A percentile compares a stretch with the other conserved stretches of the same genome.
These are phyloP conservation scores for Yamadazyma mexicana DNA, from an alignment of 1,139 yeast species.

Conservation along the genomic window DNA sequence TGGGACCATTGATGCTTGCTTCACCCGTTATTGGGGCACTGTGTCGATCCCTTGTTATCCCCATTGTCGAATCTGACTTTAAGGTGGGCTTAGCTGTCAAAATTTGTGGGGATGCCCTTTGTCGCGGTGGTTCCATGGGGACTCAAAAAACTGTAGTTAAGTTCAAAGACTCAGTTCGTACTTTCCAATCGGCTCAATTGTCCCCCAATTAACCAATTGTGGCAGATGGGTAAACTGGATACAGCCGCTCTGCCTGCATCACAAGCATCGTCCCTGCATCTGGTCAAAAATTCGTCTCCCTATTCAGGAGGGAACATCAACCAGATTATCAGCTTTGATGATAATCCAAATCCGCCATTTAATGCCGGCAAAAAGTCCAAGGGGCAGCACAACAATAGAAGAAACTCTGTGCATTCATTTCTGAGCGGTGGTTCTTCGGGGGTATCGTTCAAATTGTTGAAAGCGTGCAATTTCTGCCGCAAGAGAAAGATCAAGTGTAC, in stretches of 20 bases:
- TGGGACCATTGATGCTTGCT: too few species aligned
- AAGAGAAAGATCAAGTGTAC: conserved; percentile 22
- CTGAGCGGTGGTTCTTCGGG: conserved; percentile 5
- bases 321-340: not conserved
- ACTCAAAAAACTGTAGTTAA: too few species aligned
- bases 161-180: too few species aligned
- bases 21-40: too few species aligned
- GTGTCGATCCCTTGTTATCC: too few species aligned
- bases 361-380: too few species aligned
- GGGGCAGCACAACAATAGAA: not conserved
- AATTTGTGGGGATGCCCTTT: too few species aligned
- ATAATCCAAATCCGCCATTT: not conserved
- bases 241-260: not conserved
- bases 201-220: not conserved
- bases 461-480: conserved; percentile 22
- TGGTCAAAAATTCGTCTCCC: not conserved
- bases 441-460: conserved; percentile 17
- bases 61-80: too few species aligned
- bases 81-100: too few species aligned
- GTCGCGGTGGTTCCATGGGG: too few species aligned
- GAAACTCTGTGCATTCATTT: too few species aligned
- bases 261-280: not conserved
- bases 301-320: not conserved
- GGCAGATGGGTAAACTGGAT: not conserved
- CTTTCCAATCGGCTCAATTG: not conserved